Base-by-base conservation (phyloP, 1,139 yeast species). In the Taphrina communis region DNA sequence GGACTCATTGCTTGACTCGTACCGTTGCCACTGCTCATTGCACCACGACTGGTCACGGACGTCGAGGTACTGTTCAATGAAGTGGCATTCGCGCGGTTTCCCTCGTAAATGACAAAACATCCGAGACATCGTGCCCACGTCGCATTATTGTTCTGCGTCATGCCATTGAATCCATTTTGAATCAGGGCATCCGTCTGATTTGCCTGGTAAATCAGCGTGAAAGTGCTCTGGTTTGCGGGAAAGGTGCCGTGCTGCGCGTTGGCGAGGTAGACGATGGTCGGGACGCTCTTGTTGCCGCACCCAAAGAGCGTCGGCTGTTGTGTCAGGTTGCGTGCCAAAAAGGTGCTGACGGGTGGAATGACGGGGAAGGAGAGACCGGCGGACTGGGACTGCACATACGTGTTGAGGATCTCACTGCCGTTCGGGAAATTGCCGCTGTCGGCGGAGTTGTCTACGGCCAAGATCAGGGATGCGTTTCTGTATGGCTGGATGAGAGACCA, bases 361-460 rank as follows among this genome's bases (percentile, higher is more conserved):
- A 88, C 85, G 39, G 96, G 96, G 83, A 88, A 89, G 0, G 58
- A 19, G 35, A 89, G 85, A 53, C 85, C 84, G 73, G 86, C 84
- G 31, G 88, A 91, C 76, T 86, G 88, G 19, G 81, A 79, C 74
- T 97, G 85, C 74, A 85, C 82, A 75, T 86, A 90, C 1, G 88
- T 83, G 53, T 82, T 80, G 35, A 85, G 85, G 70, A 90, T 75
- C 0, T 96, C 85, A 1, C 89, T 79, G 67, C 97, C 96, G 75
- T 88, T 85, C 48, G 82, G 80, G 79, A 80, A 79, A 70, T 77
- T 58, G 77, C 60, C 81, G 0, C 95, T 89, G 75, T 92, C 97
- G 46, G 91, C 96, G 17, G 94, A 86, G 78, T 89, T 90, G 76
- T 92, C 97, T 76, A 86, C 87, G 0, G 96, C 95, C 77, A 92